Evolutionary conservation across 192 early-diverging fungal genomes (phyloP).

Genomic region (Helicostylum pulchrum): DNA sequence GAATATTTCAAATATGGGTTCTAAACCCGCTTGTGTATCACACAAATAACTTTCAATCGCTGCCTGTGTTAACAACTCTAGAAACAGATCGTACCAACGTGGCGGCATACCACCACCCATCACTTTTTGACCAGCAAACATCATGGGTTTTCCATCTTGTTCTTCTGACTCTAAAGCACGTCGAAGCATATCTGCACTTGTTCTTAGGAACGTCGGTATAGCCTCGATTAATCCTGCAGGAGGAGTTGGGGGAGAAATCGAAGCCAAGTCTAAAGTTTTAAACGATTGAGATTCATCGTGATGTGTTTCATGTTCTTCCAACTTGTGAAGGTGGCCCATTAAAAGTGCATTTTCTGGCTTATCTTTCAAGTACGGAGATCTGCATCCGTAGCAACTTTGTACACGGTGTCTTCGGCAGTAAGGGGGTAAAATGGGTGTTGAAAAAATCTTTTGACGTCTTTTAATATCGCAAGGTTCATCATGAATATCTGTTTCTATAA

Average conservation of each 20-base stretch:
- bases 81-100: conserved; percentile 51
- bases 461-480: conserved; percentile 15
- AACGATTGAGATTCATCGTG: neutral
- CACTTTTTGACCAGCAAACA: conserved; percentile 36
- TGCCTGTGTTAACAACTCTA: conserved; percentile 54
- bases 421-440: conserved; percentile 24
- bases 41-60: conserved; percentile 52
- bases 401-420: conserved; percentile 47
- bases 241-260: conserved; percentile 12
- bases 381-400: conserved; percentile 38
- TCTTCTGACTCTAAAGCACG: conserved; percentile 27
- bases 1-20: conserved; percentile 49
- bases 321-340: neutral
- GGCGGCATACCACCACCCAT: conserved; percentile 44
- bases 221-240: conserved; percentile 46
- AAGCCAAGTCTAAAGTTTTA: neutral
- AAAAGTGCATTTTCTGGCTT: conserved; percentile 6
- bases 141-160: conserved; percentile 21
- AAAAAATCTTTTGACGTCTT: conserved; percentile 34
- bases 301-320: conserved; percentile 9
- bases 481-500: conserved; percentile 1
- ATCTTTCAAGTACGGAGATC: conserved; percentile 7
- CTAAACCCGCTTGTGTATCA: conserved; percentile 43
- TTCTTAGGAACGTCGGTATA: conserved; percentile 48
- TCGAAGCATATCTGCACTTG: conserved; percentile 44